Base-by-base conservation (phyloP, 2,329 filamentous ascomycete genomes). In the Boeremia lycopersici region DNA sequence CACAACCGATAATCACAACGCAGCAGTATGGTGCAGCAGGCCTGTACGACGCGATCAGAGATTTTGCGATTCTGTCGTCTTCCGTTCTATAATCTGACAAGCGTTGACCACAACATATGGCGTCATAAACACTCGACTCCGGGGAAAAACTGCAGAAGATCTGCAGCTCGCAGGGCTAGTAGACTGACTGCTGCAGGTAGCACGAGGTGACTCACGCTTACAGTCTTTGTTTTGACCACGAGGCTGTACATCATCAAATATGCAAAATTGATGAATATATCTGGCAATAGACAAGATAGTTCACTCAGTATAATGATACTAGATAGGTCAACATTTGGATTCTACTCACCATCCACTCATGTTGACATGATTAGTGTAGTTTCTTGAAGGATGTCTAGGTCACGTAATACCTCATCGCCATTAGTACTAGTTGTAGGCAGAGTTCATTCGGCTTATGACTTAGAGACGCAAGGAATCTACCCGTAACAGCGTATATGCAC, bases 61-160 rank as follows among this genome's bases (percentile, higher is more conserved):
- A 42, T 36, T 46, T n/a, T 15, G 25, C 30, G 52, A 50, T 36
- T 26, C 36, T 46, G 42, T 15, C 28, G 35, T 26, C 19, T 33
- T n/a, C 35, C 11, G n/a, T 12, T 13, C 41, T 46, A 36, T 33
- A 33, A 42, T 45, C 47, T 53, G 49, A 47, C 52, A 42, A 15
- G 13, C 11, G 34, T 28, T 30, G 33, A 35, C 30, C 29, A 44
- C 29, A 15, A 15, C 19, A 10, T 25, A 23, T 35, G 12, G 26
- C 26, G 23, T 29, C 28, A 46, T 5, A 17, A 26, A 26, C 35
- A 19, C 23, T 12, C 19, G 28, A 26, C 25, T 41, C 23, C 23
- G 15, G 15, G 12, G 25, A 17, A 17, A 25, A 13, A 19, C 15
- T 17, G 11, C 19, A 34, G 25, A 5, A 28, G 2, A 28, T 11